These are phyloP conservation scores for Dorcoceras hygrometricum DNA, from an alignment of 257 asterid genomes.

Conservation along the genomic window DNA sequence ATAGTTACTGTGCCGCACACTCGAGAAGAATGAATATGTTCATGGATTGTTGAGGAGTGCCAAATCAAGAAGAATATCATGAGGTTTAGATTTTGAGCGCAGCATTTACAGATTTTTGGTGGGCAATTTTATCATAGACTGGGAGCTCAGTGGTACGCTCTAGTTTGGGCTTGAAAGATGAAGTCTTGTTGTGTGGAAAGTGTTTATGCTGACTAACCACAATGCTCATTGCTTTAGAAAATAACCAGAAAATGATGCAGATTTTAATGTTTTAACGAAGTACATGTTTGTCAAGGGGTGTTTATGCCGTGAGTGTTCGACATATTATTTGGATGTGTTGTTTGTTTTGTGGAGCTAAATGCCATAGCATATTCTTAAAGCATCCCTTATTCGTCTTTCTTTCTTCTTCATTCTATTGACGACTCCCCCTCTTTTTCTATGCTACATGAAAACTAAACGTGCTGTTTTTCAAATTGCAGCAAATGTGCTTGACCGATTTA, in stretches of 20 bases:
- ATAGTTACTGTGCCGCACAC: not conserved
- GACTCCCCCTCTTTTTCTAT: constrained; percentile 11
- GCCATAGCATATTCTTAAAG: not conserved
- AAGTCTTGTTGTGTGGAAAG: not conserved
- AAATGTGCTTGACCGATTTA: constrained; percentile 85
- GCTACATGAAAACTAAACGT: constrained; percentile 26
- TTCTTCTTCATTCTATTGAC: not conserved
- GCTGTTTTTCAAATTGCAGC: constrained; percentile 44
- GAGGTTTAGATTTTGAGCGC: not conserved
- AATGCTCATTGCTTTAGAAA: not conserved
- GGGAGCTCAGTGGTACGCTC: not conserved
- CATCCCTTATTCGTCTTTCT: not conserved
- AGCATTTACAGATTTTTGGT: not conserved
- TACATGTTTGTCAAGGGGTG: not conserved
- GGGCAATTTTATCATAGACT: not conserved
- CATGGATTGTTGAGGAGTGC: constrained; percentile 1
- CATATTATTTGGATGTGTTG: not conserved
- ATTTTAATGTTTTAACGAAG: not conserved
- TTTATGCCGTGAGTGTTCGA: constrained; percentile 10
- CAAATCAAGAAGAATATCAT: not conserved
- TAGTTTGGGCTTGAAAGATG: too few species aligned
- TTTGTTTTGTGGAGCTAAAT: constrained; percentile 5
- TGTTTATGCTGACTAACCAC: not conserved
- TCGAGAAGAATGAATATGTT: not conserved
- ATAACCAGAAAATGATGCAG: not conserved